Evolutionary conservation across 305 asterid species (phyloP).

Genomic region (Solanum chacoense): DNA sequence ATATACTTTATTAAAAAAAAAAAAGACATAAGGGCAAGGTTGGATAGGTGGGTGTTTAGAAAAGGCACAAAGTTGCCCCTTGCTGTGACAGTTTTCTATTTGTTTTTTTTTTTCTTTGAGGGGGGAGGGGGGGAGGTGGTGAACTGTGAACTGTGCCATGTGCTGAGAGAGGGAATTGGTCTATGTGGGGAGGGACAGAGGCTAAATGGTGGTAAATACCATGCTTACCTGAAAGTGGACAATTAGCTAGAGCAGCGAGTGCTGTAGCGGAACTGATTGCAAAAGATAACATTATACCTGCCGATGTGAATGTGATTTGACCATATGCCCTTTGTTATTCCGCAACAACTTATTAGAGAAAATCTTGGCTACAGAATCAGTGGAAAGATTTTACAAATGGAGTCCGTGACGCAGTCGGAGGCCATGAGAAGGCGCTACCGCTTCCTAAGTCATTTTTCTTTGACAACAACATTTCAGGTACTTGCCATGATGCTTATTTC

Average conservation of each 20-base stretch:
- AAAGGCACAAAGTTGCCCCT: background rate
- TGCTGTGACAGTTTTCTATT: background rate
- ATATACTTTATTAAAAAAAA: background rate
- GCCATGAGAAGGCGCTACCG: constrained; percentile 85
- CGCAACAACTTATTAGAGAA: constrained; percentile 7
- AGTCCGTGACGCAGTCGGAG: constrained; percentile 80
- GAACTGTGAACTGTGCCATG: background rate
- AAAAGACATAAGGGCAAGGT: background rate
- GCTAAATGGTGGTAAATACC: background rate
- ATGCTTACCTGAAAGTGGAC: background rate
- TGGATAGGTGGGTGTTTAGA: background rate
- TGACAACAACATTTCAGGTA: constrained; percentile 92
- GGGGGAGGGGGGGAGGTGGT: background rate
- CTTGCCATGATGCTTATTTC: background rate
- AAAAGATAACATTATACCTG: background rate
- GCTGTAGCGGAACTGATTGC: background rate
- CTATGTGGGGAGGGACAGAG: background rate
- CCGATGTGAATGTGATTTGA: background rate
- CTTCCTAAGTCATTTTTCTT: constrained; percentile 86
- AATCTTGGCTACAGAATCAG: constrained; percentile 44
- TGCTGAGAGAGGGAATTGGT: background rate
- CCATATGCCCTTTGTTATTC: background rate
- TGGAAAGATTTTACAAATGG: constrained; percentile 82
- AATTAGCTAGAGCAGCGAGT: background rate
- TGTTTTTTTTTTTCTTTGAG: background rate